phyloP scores from a whole-genome alignment of 352 stramenopile genomes.

The Phytophthora parvispora region DNA sequence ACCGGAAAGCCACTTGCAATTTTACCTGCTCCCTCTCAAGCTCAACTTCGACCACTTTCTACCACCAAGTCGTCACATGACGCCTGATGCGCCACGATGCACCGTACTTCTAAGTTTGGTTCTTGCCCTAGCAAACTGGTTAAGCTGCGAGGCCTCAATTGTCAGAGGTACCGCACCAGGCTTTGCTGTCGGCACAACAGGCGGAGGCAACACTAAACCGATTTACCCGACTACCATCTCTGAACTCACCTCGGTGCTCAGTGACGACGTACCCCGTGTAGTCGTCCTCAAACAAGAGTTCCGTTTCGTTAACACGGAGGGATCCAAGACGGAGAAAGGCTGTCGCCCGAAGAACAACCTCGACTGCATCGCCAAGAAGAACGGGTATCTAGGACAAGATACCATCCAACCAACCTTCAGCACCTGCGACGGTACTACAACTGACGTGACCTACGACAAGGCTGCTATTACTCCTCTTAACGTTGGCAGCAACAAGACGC shows the following conservation, averaged over 20 bases:
- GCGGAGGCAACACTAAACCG: conserved; percentile 36
- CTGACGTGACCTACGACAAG: conserved; percentile 35
- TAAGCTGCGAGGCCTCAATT: not conserved
- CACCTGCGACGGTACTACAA: conserved; percentile 24
- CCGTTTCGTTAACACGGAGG: conserved; percentile 53
- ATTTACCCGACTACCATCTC: conserved; percentile 50
- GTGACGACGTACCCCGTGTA: conserved; percentile 41
- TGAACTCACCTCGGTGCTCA: conserved; percentile 51
- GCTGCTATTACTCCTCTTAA: conserved; percentile 17
- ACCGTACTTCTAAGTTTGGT: not conserved
- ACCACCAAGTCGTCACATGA: not conserved
- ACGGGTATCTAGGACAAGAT: conserved; percentile 55
- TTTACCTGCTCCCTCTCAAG: conserved; percentile 13
- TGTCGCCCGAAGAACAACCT: conserved; percentile 47
- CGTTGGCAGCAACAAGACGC: conserved; percentile 24
- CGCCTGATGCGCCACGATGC: not conserved
- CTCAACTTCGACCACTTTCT: not conserved
- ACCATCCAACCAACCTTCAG: conserved; percentile 43
- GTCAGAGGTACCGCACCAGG: conserved; percentile 7
- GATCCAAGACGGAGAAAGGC: conserved; percentile 48
- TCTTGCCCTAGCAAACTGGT: not conserved
- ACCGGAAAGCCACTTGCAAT: conserved; percentile 54
- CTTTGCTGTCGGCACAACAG: conserved; percentile 44
- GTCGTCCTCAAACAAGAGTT: conserved; percentile 62
- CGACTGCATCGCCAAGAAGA: conserved; percentile 58